Evolutionary conservation across 345 rosid species (phyloP), one percentile per base, ranked within the genome.

Genomic region (Psidium friedrichsthalianum): DNA sequence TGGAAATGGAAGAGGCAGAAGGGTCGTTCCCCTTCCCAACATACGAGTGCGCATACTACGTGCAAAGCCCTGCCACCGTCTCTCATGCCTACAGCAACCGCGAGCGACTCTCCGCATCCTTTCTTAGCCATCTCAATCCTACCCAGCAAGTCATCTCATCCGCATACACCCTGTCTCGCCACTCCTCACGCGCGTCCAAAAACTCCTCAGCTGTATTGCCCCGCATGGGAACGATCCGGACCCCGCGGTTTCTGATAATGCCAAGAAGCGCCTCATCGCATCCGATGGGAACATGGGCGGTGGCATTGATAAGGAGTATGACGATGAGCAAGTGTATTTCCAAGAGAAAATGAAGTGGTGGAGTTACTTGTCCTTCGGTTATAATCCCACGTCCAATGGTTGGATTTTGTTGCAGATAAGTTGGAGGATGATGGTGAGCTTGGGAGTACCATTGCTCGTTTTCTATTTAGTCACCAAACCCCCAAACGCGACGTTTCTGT

Each of bases 381-480:
- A 89, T 82, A 88, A 91, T 20, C 81, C 84, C 64, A 92, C 98
- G 20, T 89, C 56, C 55, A 49, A 91, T 82, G 86, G 85, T 10
- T 95, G 98, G 99, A 87, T 94, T 56, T 88, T 85, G 80, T 56
- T 93, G 84, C 99, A 95, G 91, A 84, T 94, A 74, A 24, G 83
- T 84, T 96, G 99, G 98, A 94, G 99, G 88, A 86, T 96, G 56
- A 20, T 92, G 76, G 55, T 95, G 83, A 95, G 99, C 89, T 87
- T 95, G 86, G 93, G 90, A 44, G 85, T 93, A 61, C 96, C 96
- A 36, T 89, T 95, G 92, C 95, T 96, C 12, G 95, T 96, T 15
- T 96, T 94, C 90, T 96, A 93, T 89, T 61, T 92, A 64, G 93
- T 94, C n/a, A 92, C 98, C 21, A 94, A 95, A 76, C 99, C 99